Evolutionary conservation across 768 basidiomycete species (phyloP).

Genomic region (Tubosaeta sp.): DNA sequence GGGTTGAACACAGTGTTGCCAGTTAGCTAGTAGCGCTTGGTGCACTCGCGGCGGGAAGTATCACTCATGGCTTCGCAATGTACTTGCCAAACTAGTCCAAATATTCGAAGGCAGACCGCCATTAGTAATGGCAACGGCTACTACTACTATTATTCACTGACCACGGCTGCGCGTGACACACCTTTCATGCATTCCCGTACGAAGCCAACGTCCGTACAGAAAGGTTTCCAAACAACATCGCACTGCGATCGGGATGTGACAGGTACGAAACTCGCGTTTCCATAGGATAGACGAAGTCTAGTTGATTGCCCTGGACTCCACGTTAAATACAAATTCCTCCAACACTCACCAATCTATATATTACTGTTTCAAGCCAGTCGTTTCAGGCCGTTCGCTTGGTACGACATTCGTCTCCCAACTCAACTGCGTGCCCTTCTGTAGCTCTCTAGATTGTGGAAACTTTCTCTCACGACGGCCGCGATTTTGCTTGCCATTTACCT

Average conservation of each 20-base stretch:
- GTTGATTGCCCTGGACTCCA: neutral
- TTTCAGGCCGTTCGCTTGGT: neutral
- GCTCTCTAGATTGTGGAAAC: neutral
- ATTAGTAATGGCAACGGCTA: too few species aligned
- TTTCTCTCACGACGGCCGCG: neutral
- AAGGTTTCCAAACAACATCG: neutral
- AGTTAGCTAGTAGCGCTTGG: too few species aligned
- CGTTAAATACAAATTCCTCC: neutral
- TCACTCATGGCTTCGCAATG: too few species aligned
- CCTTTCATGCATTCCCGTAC: too few species aligned
- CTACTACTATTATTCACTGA: too few species aligned
- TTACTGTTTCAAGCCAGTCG: neutral
- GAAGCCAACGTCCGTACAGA: too few species aligned
- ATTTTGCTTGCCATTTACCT: neutral
- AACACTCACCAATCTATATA: neutral
- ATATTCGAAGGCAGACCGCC: too few species aligned
- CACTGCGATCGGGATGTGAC: neutral
- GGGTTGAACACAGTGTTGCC: too few species aligned
- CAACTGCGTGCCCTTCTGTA: neutral
- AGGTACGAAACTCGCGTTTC: neutral
- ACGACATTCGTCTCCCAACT: neutral
- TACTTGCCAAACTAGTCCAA: too few species aligned
- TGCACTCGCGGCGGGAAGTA: too few species aligned
- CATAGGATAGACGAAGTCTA: neutral
- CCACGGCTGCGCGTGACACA: too few species aligned